Evolutionary conservation across 306 rosid species (phyloP), one percentile per base, ranked within the genome.

Genomic region (Dalbergia oliveri): DNA sequence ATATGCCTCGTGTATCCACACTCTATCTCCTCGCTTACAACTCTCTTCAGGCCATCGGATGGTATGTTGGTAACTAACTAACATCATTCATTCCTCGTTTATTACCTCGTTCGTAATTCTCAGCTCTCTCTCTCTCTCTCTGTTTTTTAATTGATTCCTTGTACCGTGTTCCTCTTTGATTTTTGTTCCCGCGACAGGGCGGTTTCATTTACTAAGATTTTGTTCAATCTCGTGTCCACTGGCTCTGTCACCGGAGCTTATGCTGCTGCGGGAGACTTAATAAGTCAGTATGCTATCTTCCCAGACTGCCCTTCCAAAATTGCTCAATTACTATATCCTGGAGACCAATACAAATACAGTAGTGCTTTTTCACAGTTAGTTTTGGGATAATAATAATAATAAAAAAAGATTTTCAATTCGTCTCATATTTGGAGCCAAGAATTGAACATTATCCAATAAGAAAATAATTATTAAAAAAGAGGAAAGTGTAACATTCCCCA

Each of bases 11-110:
- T 16, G 58, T 34, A 33, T 88, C 94, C 39, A 79, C 82, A 4
- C 83, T 83, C 70, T 93, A 88, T 85, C 96, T 95, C 23, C 72
- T 87, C 13, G 66, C 93, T 66, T 95, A 91, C 98, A 93, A 95
- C 67, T 80, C 91, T 67, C 76, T 88, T 73, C 97, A 93, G 71
- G 87, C 94, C 0, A 31, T 86, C 11, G 96, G 90, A 86, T 93
- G 99, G 99, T 88, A 45, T 5, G 41, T 37, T 8, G 5, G 23
- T 21, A 21, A 21, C 23, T 21, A 21, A 21, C 23, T 21, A 21
- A 21, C 23, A 19, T 31, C 8, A 3, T 4, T 11, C 69, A 34
- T 57, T 54, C 41, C 11, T 72, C 0, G 11, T 11, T 31, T 15
- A 5, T 43, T 26, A 26, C 0, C 31, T 26, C 11, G 0, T 26